A percentile compares a stretch with the other conserved stretches of the same genome.
phyloP scores from a whole-genome alignment of 202 grass and related monocot species.

The Cymbopogon flexuosus region DNA sequence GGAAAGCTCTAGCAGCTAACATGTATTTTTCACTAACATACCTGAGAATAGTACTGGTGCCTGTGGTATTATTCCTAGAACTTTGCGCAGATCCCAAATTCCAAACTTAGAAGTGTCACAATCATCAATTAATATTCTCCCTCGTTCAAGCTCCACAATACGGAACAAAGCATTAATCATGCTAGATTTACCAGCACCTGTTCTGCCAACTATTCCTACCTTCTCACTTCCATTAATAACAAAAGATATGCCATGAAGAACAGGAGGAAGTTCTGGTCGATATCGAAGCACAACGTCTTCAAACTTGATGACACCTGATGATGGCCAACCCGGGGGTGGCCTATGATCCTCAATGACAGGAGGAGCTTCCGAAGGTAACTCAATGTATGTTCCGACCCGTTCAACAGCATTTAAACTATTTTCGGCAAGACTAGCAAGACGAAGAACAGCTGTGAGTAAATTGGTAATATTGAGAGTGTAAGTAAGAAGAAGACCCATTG shows the following conservation, averaged over 20 bases:
- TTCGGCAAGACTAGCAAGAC: conserved; percentile 95
- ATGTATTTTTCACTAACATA: conserved; percentile 33
- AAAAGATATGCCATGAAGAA: conserved; percentile 97
- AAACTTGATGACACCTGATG: conserved; percentile 73
- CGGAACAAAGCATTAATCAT: conserved; percentile 98
- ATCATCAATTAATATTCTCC: conserved; percentile 75
- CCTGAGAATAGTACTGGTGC: conserved; percentile 97
- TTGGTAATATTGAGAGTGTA: conserved; percentile 96
- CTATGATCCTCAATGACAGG: conserved; percentile 79
- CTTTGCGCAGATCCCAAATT: conserved; percentile 93
- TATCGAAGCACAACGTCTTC: conserved; percentile 89
- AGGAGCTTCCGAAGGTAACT: conserved; percentile 87
- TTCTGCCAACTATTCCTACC: conserved; percentile 92
- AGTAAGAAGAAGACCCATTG: conserved; percentile 94
- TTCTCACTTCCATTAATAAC: conserved; percentile 92
- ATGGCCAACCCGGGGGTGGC: conserved; percentile 91
- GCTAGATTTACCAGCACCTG: conserved; percentile 96
- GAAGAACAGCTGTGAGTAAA: conserved; percentile 73
- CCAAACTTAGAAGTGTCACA: conserved; percentile 84
- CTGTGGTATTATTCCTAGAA: conserved; percentile 97
- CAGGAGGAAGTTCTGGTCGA: conserved; percentile 85
- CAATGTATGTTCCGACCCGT: conserved; percentile 83
- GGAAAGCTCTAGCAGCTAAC: not conserved
- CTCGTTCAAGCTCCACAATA: conserved; percentile 84
- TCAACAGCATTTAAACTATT: conserved; percentile 99